Evolutionary conservation across 192 early-diverging fungal genomes (phyloP).

Genomic region (Backusella macrospora): DNA sequence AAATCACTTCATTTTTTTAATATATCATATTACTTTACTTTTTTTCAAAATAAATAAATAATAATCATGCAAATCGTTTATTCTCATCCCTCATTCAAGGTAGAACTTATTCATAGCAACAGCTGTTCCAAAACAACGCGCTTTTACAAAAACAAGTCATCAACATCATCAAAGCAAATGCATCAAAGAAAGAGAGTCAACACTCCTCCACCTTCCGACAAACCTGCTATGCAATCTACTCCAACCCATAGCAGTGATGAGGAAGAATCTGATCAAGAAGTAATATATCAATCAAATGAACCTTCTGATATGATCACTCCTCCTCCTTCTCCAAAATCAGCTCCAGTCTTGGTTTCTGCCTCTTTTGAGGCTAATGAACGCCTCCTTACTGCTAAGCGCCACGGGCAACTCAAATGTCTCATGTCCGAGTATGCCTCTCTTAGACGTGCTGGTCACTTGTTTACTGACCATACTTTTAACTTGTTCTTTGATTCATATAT

Average conservation of each 20-base stretch:
- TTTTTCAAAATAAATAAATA: not conserved
- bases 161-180: not conserved
- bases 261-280: not conserved
- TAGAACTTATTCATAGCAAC: not conserved
- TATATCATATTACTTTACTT: not conserved
- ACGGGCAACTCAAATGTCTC: conserved; percentile 33
- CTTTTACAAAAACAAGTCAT: not conserved
- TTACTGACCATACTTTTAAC: conserved; percentile 40
- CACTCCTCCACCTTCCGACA: not conserved
- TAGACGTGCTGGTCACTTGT: conserved; percentile 24
- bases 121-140: not conserved
- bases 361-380: conserved; percentile 30
- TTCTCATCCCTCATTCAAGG: conserved; percentile 6
- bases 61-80: conserved; percentile 1
- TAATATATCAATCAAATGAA: not conserved
- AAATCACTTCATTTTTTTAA: not conserved
- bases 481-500: conserved; percentile 38
- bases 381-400: conserved; percentile 30
- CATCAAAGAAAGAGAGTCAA: not conserved
- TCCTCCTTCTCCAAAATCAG: conserved; percentile 19
- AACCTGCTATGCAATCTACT: not conserved
- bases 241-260: not conserved
- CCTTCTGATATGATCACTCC: conserved; percentile 19
- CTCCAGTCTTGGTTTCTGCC: not conserved
- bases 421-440: conserved; percentile 29